Conservation (phyloP, 805 yeast species). For the Yarrowia alimentaria region DNA sequence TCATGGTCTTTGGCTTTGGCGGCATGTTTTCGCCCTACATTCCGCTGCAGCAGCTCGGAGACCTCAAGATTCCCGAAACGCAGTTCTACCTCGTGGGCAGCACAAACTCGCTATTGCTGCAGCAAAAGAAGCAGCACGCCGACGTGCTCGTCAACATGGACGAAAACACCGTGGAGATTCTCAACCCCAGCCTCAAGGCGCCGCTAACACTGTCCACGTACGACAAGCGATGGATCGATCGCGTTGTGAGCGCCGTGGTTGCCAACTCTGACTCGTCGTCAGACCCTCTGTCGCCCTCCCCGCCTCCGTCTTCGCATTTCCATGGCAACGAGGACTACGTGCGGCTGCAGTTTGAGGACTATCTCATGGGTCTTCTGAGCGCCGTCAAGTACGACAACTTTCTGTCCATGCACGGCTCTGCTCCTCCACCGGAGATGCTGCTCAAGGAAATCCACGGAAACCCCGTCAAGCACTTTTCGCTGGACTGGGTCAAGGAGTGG, state of each 20-base stretch:
- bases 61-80: conserved; percentile 59
- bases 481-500: conserved; percentile 54
- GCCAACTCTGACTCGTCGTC: conserved; percentile 7
- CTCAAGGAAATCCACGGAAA: conserved; percentile 39
- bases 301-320: too few species aligned
- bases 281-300: too few species aligned
- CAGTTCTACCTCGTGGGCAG: conserved; percentile 76
- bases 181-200: conserved; percentile 45
- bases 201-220: conserved; percentile 50
- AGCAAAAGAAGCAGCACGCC: conserved; percentile 58
- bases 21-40: conserved; percentile 90
- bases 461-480: conserved; percentile 46
- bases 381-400: conserved; percentile 69
- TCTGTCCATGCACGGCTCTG: conserved; percentile 41
- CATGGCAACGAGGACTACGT: conserved; percentile 84
- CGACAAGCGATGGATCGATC: conserved; percentile 75
- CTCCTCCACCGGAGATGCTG: conserved; percentile 41
- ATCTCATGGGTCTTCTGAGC: conserved; percentile 70
- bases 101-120: conserved; percentile 76
- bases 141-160: conserved; percentile 77
- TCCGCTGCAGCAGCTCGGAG: conserved; percentile 88
- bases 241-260: conserved; percentile 51
- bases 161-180: conserved; percentile 38
- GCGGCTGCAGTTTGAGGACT: conserved; percentile 86
- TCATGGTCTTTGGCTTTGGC: conserved; percentile 80